Conservation (phyloP, 1,284 basidiomycete species). For the Filobasidium uniguttulatum region DNA sequence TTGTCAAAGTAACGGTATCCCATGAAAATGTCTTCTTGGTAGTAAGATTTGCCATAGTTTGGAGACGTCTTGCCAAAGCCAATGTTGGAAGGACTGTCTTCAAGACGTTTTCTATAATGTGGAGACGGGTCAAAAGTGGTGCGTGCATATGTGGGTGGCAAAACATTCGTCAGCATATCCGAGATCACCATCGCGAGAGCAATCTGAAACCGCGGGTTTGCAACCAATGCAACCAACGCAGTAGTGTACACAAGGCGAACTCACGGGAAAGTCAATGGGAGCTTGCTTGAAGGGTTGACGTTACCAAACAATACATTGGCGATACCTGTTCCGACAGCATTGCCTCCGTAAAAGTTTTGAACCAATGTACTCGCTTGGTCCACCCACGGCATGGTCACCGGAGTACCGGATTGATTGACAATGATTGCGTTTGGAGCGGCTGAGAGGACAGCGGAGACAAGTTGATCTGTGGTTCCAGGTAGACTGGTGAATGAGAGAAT, state of each 20-base stretch:
- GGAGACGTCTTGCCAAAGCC: conserved; percentile 14
- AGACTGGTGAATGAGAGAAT: conserved; percentile 24
- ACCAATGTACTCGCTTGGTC: conserved; percentile 15
- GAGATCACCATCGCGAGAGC: too few relatives aligned
- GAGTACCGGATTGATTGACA: conserved; percentile 25
- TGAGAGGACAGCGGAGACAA: conserved; percentile 38
- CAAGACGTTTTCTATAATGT: conserved; percentile 8
- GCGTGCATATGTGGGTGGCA: too few relatives aligned
- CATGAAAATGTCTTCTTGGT: conserved; percentile 16
- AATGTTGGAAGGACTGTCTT: conserved; percentile 15
- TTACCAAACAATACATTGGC: conserved; percentile 23
- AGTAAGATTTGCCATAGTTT: conserved; percentile 14
- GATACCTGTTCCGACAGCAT: conserved; percentile 18
- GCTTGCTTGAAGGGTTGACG: conserved; percentile 20
- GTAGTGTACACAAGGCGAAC: too few relatives aligned
- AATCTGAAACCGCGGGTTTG: too few relatives aligned
- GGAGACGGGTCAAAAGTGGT: background rate
- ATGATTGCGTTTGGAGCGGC: conserved; percentile 23
- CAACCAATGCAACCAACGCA: too few relatives aligned
- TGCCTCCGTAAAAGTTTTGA: conserved; percentile 18
- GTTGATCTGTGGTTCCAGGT: conserved; percentile 42
- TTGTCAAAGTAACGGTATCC: conserved; percentile 14
- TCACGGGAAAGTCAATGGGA: conserved; percentile 17
- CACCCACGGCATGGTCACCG: conserved; percentile 25
- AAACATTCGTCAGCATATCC: too few relatives aligned